phyloP scores from a whole-genome alignment of 352 stramenopile species.

The Phytophthora parvispora region DNA sequence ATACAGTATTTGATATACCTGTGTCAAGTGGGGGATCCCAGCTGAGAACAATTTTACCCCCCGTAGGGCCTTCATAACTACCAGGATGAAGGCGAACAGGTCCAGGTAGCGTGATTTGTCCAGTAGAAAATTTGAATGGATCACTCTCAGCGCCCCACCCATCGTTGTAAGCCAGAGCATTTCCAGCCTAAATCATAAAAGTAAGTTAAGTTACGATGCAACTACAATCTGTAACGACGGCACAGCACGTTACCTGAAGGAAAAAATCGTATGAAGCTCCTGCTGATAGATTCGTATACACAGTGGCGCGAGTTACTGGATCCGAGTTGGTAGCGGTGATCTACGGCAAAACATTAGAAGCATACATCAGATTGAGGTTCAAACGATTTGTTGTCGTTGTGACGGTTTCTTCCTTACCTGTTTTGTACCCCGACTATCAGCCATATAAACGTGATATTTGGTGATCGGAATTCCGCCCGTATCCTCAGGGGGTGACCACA shows the following conservation, averaged over 20 bases:
- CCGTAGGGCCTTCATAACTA: constrained; percentile 36
- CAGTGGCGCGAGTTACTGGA: constrained; percentile 5
- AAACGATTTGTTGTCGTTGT: too few species aligned
- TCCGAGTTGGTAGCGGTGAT: constrained; percentile 24
- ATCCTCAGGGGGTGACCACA: constrained; percentile 57
- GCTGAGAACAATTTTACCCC: constrained; percentile 60
- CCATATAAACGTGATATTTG: constrained; percentile 66
- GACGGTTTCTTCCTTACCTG: too few species aligned
- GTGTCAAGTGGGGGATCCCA: constrained; percentile 64
- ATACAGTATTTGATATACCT: constrained; percentile 23
- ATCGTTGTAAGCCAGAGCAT: constrained; percentile 36
- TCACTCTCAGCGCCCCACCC: constrained; percentile 60
- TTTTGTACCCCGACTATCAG: constrained; percentile 5
- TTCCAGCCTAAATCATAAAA: constrained; percentile 48
- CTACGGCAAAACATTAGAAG: constrained; percentile 17
- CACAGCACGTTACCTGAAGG: constrained; percentile 48
- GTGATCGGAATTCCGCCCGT: constrained; percentile 60
- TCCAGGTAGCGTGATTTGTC: constrained; percentile 39
- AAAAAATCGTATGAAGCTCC: constrained; percentile 51
- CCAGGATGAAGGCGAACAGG: constrained; percentile 31
- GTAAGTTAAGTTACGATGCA: not conserved
- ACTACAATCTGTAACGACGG: not conserved
- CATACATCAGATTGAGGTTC: too few species aligned
- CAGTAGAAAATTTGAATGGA: constrained; percentile 43
- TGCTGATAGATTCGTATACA: constrained; percentile 40